Evolutionary conservation across 78 protist species (phyloP), one percentile per base, ranked within the genome.

Genomic region (Neovahlkampfia damariscottae): DNA sequence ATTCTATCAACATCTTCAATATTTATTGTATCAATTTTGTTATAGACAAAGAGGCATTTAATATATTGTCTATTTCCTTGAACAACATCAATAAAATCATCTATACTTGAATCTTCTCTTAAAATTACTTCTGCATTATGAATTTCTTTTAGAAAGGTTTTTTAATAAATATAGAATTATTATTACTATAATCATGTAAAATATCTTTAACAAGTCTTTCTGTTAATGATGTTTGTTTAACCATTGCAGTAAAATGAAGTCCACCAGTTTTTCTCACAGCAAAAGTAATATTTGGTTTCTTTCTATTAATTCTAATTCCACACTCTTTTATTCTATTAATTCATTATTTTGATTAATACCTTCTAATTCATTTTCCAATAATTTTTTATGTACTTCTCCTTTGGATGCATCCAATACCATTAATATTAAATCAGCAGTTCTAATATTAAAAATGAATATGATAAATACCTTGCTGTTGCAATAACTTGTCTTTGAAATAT

Each of bases 31-130:
- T 84, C 88, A 37, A 74, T 67, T 78, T 92, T 89, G 75, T 88
- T 84, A 86, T 75, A 89, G 39, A 50, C 76, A 59, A 83, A 88
- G 34, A 92, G 69, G 79, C 93, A 87, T 31, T 62, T 81, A 67
- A 92, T 30, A 77, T 89, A 92, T 30, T 19, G 3, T 3, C 94
- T 59, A 59, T 88, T 87, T 39, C 81, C 85, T 67, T 80, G 86
- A 8, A 92, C 3, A 6, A 84, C 74, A 77, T 92, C 96, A 76
- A 89, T 89, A 29, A 92, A 66, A 28, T 89, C 83, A 30, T 92
- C 93, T 28, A 80, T 74, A 1, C 86, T 67, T n/a, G 8, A 2
- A 27, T 90, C 94, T 50, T 83, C 88, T 5, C 89, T 40, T 6
- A 70, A 1, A n/a, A 86, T 3, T 0, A 88, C 39, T 67, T 88